Evolutionary conservation across 2,329 filamentous ascomycete genomes (phyloP).

Genomic region (Aquanectria penicillioides): DNA sequence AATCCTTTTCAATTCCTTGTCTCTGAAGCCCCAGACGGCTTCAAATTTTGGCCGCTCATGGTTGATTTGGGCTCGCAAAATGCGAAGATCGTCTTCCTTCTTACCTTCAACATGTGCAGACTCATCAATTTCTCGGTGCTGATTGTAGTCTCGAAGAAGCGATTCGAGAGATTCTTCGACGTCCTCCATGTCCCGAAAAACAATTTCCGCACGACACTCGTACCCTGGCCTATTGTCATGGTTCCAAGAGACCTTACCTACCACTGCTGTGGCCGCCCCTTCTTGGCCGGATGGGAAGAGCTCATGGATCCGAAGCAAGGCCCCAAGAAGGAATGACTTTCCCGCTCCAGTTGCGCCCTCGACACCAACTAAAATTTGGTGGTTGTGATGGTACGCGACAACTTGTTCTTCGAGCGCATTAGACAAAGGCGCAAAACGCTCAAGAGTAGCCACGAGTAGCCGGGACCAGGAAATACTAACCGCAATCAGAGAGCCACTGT

Average conservation of each 20-base stretch:
- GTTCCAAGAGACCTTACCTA: slow-evolving; percentile 42
- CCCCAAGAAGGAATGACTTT: slow-evolving; percentile 22
- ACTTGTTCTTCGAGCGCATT: not conserved
- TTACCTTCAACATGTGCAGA: slow-evolving; percentile 20
- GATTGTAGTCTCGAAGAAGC: slow-evolving; percentile 29
- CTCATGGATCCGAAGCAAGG: slow-evolving; percentile 24
- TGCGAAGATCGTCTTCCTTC: not conserved
- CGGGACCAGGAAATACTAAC: not conserved
- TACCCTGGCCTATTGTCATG: slow-evolving; percentile 17
- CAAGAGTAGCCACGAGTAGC: no score
- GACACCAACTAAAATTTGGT: slow-evolving; percentile 20
- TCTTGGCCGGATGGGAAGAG: slow-evolving; percentile 45
- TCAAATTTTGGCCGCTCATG: slow-evolving; percentile 34
- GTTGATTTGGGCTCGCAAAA: slow-evolving; percentile 14
- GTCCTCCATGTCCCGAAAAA: slow-evolving; percentile 26
- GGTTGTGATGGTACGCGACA: not conserved
- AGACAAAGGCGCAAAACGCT: not conserved
- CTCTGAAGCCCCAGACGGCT: slow-evolving; percentile 33
- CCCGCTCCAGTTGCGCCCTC: slow-evolving; percentile 31
- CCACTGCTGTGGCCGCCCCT: slow-evolving; percentile 41
- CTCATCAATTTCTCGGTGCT: not conserved
- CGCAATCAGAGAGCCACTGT: slow-evolving; percentile 4
- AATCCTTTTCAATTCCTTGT: slow-evolving; percentile 3
- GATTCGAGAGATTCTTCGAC: slow-evolving; percentile 26
- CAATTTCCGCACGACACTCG: slow-evolving; percentile 35